phyloP scores from a whole-genome alignment of 1,284 basidiomycete genomes.

The Takashimella tepidaria region DNA sequence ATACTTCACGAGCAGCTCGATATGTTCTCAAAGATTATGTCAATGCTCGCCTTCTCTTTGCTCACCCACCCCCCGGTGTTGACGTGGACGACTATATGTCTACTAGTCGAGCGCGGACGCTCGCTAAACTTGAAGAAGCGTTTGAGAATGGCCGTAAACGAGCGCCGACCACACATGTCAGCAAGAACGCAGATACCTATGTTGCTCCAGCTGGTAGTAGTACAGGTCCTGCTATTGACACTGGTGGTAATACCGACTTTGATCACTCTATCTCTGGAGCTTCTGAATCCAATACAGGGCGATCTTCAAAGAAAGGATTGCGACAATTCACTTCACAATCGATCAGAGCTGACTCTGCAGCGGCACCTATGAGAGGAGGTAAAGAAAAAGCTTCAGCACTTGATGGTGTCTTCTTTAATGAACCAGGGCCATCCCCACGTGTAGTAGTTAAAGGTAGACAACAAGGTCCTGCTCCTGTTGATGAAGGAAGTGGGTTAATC shows the following conservation, averaged over 20 bases:
- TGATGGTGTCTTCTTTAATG: constrained; percentile 79
- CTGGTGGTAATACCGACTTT: constrained; percentile 13
- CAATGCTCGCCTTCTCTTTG: constrained; percentile 85
- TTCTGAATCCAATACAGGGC: background rate
- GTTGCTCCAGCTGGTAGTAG: constrained; percentile 47
- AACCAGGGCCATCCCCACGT: constrained; percentile 54
- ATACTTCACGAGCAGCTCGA: constrained; percentile 89
- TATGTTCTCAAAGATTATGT: constrained; percentile 97
- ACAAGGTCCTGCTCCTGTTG: constrained; percentile 40
- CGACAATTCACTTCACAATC: constrained; percentile 34
- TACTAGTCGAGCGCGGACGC: constrained; percentile 60
- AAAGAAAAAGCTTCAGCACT: constrained; percentile 59
- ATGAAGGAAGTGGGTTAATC: constrained; percentile 12
- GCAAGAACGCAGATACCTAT: constrained; percentile 75
- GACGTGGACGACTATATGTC: constrained; percentile 72
- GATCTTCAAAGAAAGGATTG: background rate
- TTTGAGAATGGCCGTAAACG: constrained; percentile 60
- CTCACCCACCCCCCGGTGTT: constrained; percentile 72
- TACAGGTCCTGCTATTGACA: constrained; percentile 21
- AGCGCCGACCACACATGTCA: constrained; percentile 77
- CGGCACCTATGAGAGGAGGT: constrained; percentile 38
- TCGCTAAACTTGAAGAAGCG: constrained; percentile 54
- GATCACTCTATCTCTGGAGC: constrained; percentile 5
- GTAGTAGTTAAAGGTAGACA: constrained; percentile 60
- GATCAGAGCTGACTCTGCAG: constrained; percentile 37